Conservation (phyloP, 331 rosid genomes). For the Acacia pycnantha region DNA sequence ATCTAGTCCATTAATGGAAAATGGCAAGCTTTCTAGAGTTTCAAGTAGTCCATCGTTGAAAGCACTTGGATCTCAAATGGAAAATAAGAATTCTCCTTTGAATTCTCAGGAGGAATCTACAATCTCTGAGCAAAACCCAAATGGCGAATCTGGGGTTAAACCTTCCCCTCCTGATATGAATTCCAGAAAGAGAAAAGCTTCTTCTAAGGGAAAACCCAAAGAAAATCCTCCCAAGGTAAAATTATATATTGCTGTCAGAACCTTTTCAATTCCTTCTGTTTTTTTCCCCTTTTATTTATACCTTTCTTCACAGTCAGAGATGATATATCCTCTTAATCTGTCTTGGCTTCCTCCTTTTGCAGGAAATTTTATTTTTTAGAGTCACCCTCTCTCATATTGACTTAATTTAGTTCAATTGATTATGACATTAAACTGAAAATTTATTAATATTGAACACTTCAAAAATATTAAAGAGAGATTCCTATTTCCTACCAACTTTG, state of each 20-base stretch:
- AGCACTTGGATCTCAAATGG: slow-evolving; percentile 62
- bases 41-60: slow-evolving; percentile 80
- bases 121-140: slow-evolving; percentile 60
- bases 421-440: neutral
- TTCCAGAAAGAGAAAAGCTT: slow-evolving; percentile 78
- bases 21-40: slow-evolving; percentile 56
- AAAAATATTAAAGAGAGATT: neutral
- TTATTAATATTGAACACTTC: neutral
- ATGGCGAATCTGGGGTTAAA: slow-evolving; percentile 39
- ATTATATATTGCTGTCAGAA: slow-evolving; percentile 6
- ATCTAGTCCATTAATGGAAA: slow-evolving; percentile 35
- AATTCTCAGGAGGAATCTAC: slow-evolving; percentile 74
- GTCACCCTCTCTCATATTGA: neutral
- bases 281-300: neutral
- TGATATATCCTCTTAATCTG: neutral
- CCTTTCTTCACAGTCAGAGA: neutral
- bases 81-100: slow-evolving; percentile 39
- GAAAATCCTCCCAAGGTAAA: slow-evolving; percentile 59
- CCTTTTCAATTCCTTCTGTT: neutral
- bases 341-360: neutral
- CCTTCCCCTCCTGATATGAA: slow-evolving; percentile 41
- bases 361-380: neutral
- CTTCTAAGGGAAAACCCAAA: slow-evolving; percentile 64
- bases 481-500: neutral
- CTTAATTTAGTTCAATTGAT: neutral